Percentiles rank a stretch among this genome's conserved stretches.
phyloP scores from a whole-genome alignment of 352 stramenopile genomes.

The Plasmopara halstedii region DNA sequence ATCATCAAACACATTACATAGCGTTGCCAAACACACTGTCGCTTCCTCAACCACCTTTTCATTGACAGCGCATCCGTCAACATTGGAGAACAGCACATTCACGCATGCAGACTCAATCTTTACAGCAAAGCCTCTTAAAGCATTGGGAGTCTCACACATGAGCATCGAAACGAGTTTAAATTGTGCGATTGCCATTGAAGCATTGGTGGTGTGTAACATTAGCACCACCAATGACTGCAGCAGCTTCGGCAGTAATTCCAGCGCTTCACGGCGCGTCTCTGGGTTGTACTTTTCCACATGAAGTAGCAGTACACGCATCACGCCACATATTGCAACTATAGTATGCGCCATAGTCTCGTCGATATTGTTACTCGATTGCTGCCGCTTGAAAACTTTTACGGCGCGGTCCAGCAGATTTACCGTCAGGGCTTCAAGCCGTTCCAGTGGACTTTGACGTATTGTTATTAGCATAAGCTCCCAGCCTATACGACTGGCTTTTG shows the following conservation, averaged over 20 bases:
- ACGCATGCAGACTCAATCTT: slow-evolving; percentile 61
- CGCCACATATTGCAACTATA: slow-evolving; percentile 32
- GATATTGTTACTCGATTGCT: slow-evolving; percentile 21
- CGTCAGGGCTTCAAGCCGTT: slow-evolving; percentile 45
- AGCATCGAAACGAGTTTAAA: slow-evolving; percentile 42
- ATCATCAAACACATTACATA: slow-evolving; percentile 61
- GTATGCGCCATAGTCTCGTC: slow-evolving; percentile 25
- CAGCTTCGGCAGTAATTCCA: slow-evolving; percentile 56
- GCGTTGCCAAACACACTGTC: slow-evolving; percentile 34
- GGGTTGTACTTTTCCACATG: slow-evolving; percentile 43
- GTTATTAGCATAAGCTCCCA: slow-evolving; percentile 57
- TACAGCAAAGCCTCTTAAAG: slow-evolving; percentile 40
- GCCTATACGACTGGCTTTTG: slow-evolving; percentile 31
- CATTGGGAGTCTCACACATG: slow-evolving; percentile 43
- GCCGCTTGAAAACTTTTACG: slow-evolving; percentile 63
- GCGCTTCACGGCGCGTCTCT: slow-evolving; percentile 49
- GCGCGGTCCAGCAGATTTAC: slow-evolving; percentile 56
- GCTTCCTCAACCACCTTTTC: slow-evolving; percentile 15
- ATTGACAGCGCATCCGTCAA: slow-evolving; percentile 13
- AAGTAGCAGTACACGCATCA: slow-evolving; percentile 38
- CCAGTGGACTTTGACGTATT: slow-evolving; percentile 48
- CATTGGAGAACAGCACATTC: slow-evolving; percentile 14
- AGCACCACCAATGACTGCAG: slow-evolving; percentile 40
- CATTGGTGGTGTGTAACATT: slow-evolving; percentile 19
- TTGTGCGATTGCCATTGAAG: slow-evolving; percentile 15